A percentile compares a stretch with the other conserved stretches of the same genome.
Evolutionary conservation across 148 eudicot species (phyloP).

Genomic region (Spergularia bocconei): DNA sequence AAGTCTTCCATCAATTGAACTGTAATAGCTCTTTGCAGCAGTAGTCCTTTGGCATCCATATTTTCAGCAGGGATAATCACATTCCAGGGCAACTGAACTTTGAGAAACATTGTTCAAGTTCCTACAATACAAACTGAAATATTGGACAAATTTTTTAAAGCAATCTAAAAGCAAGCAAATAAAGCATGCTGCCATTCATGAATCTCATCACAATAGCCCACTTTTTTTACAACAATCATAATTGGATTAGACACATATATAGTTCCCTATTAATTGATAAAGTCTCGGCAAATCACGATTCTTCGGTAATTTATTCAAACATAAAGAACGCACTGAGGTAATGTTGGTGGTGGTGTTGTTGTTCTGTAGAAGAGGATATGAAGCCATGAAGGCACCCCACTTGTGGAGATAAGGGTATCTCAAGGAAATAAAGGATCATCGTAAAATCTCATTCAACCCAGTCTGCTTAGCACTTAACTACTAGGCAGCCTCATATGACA

Average conservation of each 20-base stretch:
- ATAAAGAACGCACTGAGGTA: no score
- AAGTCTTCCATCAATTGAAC: slow-evolving; percentile 57
- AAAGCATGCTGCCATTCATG: background rate
- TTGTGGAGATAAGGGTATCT: no score
- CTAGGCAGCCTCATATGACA: no score
- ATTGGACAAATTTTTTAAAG: background rate
- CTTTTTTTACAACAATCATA: background rate
- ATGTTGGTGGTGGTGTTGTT: no score
- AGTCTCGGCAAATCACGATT: background rate
- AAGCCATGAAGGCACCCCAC: no score
- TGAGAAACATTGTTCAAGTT: slow-evolving; percentile 43
- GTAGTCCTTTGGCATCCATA: slow-evolving; percentile 48
- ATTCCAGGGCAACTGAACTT: slow-evolving; percentile 52
- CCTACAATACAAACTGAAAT: background rate
- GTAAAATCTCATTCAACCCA: no score
- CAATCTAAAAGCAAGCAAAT: background rate
- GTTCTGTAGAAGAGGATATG: no score
- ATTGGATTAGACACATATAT: background rate
- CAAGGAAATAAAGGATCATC: no score
- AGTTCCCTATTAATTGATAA: background rate
- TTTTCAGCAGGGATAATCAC: slow-evolving; percentile 52
- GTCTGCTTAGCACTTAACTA: no score
- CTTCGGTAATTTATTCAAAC: background rate
- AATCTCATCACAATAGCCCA: background rate
- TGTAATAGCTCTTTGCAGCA: slow-evolving; percentile 54